Evolutionary conservation across 2,329 filamentous ascomycete genomes (phyloP).

Genomic region (Aspergillus sp.): DNA sequence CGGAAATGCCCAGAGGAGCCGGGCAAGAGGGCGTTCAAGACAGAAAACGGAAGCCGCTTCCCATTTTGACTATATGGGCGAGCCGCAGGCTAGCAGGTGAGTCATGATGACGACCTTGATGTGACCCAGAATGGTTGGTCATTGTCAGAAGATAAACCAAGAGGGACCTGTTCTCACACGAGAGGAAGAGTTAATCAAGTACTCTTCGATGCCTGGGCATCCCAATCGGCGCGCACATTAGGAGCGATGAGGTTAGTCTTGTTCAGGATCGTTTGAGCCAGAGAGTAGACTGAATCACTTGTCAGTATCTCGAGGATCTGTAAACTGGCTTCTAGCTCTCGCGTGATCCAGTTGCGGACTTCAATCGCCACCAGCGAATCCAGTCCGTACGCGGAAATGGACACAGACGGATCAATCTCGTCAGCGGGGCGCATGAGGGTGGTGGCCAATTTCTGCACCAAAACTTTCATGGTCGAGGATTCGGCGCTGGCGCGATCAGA

Average conservation of each 20-base stretch:
- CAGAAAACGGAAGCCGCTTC: no score
- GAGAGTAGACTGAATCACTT: slow-evolving; percentile 16
- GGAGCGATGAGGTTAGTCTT: slow-evolving; percentile 3
- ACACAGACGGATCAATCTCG: slow-evolving; percentile 12
- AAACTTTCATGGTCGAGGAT: slow-evolving; percentile 17
- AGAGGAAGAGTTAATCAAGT: not conserved
- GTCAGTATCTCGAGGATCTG: slow-evolving; percentile 23
- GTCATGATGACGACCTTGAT: no score
- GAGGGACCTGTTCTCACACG: not conserved
- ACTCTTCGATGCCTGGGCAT: not conserved
- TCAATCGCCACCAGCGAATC: slow-evolving; percentile 25
- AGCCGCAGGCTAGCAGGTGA: no score
- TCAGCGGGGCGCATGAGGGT: slow-evolving; percentile 35
- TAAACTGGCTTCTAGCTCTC: slow-evolving; percentile 22
- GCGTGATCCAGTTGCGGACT: slow-evolving; percentile 21
- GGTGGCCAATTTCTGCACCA: slow-evolving; percentile 42
- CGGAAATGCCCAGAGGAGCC: no score
- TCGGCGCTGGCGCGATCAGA: not conserved
- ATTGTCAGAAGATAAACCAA: no score
- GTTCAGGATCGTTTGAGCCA: slow-evolving; percentile 18
- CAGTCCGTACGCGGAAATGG: slow-evolving; percentile 16
- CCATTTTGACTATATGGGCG: no score
- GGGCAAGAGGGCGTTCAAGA: no score
- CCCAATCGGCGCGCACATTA: not conserved
- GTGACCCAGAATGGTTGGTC: no score